Evolutionary conservation across 2,329 filamentous ascomycete genomes (phyloP), one percentile per base, ranked within the genome.

Genomic region (Alternaria sp.): DNA sequence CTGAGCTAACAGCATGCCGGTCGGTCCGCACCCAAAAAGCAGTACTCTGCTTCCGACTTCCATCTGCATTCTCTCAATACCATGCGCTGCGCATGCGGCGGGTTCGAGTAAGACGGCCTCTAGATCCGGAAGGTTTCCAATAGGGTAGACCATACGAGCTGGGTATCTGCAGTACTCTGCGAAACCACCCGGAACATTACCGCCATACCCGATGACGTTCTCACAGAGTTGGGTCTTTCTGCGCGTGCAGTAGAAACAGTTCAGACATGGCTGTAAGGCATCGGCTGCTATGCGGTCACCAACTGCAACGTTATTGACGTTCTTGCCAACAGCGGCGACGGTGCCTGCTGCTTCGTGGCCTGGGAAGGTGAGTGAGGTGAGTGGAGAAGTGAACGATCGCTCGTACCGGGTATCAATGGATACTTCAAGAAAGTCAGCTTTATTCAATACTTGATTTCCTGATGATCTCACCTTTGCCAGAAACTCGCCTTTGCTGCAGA

Each of bases 231-330:
- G 81, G 28, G 87, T 84, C 75, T 91, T 85, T 56, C 90, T 89
- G 60, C 89, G 87, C 67, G 88, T 87, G 82, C 90, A 92, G 82
- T 91, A 91, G 84, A 90, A 91, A 81, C 90, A 92, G 78, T 89
- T 86, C 52, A 87, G 87, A 79, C 90, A 92, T 46, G 91, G 85
- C 77, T 91, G 87, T 15, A 87, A 86, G 77, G 89, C 89, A 72
- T 89, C 87, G 36, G 86, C 81, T 5, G 81, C 84, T 32, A 91
- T 89, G 50, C 88, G 86, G 71, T 90, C 88, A 58, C 89, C 88
- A 59, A 91, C 73, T 53, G 84, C 73, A 79, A 91, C 88, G 46
- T 83, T 85, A 69, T 85, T 87, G 66, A 90, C 88, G 68, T 87
- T 84, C 65, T 83, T 83, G 51, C 86, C 87, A 43, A 87, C 74